Evolutionary conservation across 495 filamentous ascomycete genomes (phyloP).

Genomic region (Achaetomiella virescens): DNA sequence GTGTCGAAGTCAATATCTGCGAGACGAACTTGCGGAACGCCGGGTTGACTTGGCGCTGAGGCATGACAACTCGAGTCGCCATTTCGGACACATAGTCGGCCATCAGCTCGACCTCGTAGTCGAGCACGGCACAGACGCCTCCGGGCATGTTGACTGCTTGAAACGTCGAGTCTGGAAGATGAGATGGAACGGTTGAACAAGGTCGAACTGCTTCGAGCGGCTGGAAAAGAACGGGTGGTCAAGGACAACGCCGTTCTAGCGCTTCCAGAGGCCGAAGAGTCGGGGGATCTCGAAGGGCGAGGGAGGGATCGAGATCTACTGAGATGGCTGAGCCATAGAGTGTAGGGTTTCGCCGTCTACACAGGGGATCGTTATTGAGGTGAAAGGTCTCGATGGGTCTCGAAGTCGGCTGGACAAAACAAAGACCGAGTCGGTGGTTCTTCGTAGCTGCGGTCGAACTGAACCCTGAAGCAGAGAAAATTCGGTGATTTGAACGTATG

Average conservation of each 20-base stretch:
- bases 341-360: constrained; percentile 4
- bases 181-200: constrained; percentile 15
- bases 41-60: constrained; percentile 57
- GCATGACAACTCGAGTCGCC: constrained; percentile 72
- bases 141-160: constrained; percentile 50
- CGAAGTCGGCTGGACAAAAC: neutral
- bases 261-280: constrained; percentile 40
- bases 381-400: neutral
- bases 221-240: constrained; percentile 26
- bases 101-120: constrained; percentile 99
- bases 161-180: neutral
- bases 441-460: constrained; percentile 1
- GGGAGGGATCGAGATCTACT: constrained; percentile 34
- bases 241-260: constrained; percentile 21
- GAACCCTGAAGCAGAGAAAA: neutral
- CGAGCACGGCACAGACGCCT: constrained; percentile 90
- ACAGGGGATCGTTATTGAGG: neutral
- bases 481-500: neutral
- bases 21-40: constrained; percentile 93
- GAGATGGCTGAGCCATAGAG: constrained; percentile 40
- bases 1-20: constrained; percentile 88
- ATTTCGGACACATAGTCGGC: constrained; percentile 95
- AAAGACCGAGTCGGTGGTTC: neutral
- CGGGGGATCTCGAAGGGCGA: constrained; percentile 18
- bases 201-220: constrained; percentile 39